Percentiles rank a stretch among this genome's conserved stretches.
phyloP scores from a whole-genome alignment of 2,329 filamentous ascomycete species.

The Penicillium hesseltinei region DNA sequence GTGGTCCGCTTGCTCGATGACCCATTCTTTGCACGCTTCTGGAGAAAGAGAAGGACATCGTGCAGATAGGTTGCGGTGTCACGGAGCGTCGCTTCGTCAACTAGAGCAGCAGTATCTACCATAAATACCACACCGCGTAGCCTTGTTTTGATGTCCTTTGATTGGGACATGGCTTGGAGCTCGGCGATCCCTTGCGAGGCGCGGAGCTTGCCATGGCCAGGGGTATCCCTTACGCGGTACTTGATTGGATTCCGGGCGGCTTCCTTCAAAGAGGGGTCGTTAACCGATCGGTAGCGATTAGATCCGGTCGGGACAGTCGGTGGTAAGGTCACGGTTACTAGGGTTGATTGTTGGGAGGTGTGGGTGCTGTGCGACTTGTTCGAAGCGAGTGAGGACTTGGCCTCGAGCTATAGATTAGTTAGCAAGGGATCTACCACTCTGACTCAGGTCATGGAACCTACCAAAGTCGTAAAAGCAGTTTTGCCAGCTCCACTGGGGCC shows the following conservation, averaged over 20 bases:
- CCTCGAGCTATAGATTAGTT: conserved; percentile 39
- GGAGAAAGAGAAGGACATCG: conserved; percentile 78
- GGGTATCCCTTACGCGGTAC: conserved; percentile 65
- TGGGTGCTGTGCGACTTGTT: conserved; percentile 50
- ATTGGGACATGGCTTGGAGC: conserved; percentile 32
- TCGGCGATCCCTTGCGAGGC: conserved; percentile 52
- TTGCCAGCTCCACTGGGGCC: conserved; percentile 84
- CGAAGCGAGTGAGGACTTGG: conserved; percentile 42
- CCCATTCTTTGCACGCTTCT: conserved; percentile 63
- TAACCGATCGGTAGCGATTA: conserved; percentile 63
- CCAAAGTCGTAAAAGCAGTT: conserved; percentile 79
- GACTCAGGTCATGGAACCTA: conserved; percentile 36
- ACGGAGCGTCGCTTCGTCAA: conserved; percentile 53
- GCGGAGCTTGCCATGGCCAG: conserved; percentile 92
- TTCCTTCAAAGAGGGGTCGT: conserved; percentile 65
- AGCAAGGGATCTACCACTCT: neutral
- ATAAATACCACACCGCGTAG: conserved; percentile 78
- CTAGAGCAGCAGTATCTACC: conserved; percentile 74
- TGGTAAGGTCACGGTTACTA: conserved; percentile 57
- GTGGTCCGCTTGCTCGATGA: conserved; percentile 55
- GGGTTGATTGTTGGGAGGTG: conserved; percentile 61
- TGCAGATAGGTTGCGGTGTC: conserved; percentile 82
- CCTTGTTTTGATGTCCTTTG: conserved; percentile 37
- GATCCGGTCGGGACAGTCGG: conserved; percentile 53
- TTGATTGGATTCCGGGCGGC: conserved; percentile 35